These are phyloP conservation scores for Clarkia xantiana DNA, from an alignment of 345 rosid species.

Conservation along the genomic window DNA sequence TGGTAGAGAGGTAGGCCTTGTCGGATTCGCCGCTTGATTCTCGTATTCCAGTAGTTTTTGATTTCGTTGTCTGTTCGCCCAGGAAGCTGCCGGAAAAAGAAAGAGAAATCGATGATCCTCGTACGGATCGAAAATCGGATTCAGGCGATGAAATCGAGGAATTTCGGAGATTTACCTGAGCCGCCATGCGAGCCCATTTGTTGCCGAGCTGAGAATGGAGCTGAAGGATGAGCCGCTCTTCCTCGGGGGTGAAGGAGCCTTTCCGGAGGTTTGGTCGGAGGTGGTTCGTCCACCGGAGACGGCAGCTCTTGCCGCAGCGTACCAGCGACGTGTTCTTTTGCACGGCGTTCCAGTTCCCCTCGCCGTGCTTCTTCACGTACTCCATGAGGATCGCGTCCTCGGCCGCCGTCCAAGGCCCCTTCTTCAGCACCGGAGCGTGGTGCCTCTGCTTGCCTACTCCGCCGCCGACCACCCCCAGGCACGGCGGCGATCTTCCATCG, in stretches of 20 bases:
- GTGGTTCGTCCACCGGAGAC: conserved; percentile 18
- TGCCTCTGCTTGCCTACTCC: not conserved
- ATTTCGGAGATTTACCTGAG: conserved; percentile 1
- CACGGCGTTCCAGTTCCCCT: conserved; percentile 17
- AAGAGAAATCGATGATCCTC: not conserved
- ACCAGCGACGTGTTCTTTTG: conserved; percentile 11
- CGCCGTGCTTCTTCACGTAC: conserved; percentile 13
- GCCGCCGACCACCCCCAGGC: not conserved
- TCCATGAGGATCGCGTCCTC: conserved; percentile 14
- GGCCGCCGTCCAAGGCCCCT: conserved; percentile 15
- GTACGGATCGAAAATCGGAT: not conserved
- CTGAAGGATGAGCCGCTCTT: conserved; percentile 12
- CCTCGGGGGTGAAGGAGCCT: conserved; percentile 13
- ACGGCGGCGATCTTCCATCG: conserved; percentile 1
- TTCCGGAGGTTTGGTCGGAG: conserved; percentile 13
- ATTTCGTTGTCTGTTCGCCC: conserved; percentile 67
- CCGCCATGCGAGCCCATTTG: conserved; percentile 19
- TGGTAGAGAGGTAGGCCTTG: conserved; percentile 52
- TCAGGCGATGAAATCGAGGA: not conserved
- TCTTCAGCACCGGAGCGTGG: conserved; percentile 10
- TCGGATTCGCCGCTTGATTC: conserved; percentile 46
- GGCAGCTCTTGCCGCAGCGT: conserved; percentile 17
- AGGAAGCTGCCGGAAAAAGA: conserved; percentile 19
- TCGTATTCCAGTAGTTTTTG: conserved; percentile 60
- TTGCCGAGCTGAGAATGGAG: conserved; percentile 14